These are phyloP conservation scores for Arthrinium phaeospermum DNA, from an alignment of 2,329 filamentous ascomycete genomes.

Conservation along the genomic window DNA sequence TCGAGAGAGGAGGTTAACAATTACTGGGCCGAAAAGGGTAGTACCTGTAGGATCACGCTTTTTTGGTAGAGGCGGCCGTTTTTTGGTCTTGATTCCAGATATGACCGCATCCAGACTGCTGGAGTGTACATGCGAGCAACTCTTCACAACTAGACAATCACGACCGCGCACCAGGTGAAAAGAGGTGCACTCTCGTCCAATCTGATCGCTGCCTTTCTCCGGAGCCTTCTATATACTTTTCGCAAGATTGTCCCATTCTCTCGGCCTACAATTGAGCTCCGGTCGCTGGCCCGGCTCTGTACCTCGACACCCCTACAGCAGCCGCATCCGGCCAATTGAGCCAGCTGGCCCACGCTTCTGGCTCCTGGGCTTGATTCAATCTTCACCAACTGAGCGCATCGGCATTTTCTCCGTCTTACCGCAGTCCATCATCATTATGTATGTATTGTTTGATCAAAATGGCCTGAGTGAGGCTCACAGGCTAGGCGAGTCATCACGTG, in stretches of 20 bases:
- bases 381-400: slow-evolving; percentile 1
- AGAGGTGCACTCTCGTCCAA: not conserved
- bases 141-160: not conserved
- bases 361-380: not conserved
- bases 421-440: not conserved
- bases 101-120: slow-evolving; percentile 6
- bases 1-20: slow-evolving; percentile 25
- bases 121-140: not conserved
- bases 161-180: not conserved
- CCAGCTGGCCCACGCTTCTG: not conserved
- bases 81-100: slow-evolving; percentile 10
- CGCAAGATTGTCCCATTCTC: not conserved
- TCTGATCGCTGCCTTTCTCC: not conserved
- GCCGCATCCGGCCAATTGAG: slow-evolving; percentile 15
- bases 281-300: not conserved
- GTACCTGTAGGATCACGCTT: slow-evolving; percentile 12
- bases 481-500: not conserved
- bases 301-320: slow-evolving; percentile 1
- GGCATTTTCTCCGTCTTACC: slow-evolving; percentile 11
- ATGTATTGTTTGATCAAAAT: slow-evolving; percentile 2
- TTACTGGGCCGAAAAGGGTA: slow-evolving; percentile 24
- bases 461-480: not conserved
- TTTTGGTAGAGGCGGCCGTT: slow-evolving; percentile 14
- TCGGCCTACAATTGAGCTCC: slow-evolving; percentile 6
- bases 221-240: slow-evolving; percentile 2